phyloP scores from a whole-genome alignment of 495 filamentous ascomycete genomes.

The Neurospora tetrasperma region DNA sequence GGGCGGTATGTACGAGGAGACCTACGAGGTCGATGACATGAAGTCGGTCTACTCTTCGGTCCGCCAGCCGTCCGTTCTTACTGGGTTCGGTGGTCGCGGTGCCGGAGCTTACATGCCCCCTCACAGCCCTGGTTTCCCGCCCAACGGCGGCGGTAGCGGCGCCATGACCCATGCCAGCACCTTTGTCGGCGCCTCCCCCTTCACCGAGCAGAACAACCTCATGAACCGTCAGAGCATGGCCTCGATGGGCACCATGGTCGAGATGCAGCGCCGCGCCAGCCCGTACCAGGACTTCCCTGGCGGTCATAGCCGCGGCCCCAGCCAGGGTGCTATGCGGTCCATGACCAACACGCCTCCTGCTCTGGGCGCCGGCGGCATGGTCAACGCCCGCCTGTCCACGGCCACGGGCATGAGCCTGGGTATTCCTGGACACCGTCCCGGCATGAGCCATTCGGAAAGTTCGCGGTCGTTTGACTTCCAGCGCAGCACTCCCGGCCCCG shows the following conservation, averaged over 20 bases:
- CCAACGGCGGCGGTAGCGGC: conserved; percentile 36
- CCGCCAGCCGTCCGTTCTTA: conserved; percentile 85
- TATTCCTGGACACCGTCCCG: conserved; percentile 28
- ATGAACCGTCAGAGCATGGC: conserved; percentile 39
- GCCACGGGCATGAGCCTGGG: conserved; percentile 29
- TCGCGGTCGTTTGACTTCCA: conserved; percentile 72
- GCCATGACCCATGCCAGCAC: conserved; percentile 34
- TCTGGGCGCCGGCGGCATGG: conserved; percentile 26
- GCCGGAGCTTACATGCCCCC: conserved; percentile 61
- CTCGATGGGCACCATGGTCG: conserved; percentile 38
- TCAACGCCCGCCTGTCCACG: conserved; percentile 30
- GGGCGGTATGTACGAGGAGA: conserved; percentile 52
- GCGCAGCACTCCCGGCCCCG: conserved; percentile 50
- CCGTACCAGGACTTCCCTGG: conserved; percentile 42
- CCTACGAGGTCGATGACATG: conserved; percentile 95
- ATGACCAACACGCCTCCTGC: conserved; percentile 36
- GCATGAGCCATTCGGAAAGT: conserved; percentile 39
- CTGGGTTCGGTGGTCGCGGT: conserved; percentile 64
- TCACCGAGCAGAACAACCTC: conserved; percentile 26
- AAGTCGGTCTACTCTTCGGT: conserved; percentile 92
- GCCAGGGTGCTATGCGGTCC: conserved; percentile 23
- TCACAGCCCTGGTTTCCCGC: conserved; percentile 52
- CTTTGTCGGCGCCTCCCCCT: conserved; percentile 24
- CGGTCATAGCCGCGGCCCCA: conserved; percentile 9
- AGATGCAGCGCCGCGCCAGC: conserved; percentile 30